Evolutionary conservation across 1,139 yeast genomes (phyloP).

Genomic region (Sugiyamaella neomexicana): DNA sequence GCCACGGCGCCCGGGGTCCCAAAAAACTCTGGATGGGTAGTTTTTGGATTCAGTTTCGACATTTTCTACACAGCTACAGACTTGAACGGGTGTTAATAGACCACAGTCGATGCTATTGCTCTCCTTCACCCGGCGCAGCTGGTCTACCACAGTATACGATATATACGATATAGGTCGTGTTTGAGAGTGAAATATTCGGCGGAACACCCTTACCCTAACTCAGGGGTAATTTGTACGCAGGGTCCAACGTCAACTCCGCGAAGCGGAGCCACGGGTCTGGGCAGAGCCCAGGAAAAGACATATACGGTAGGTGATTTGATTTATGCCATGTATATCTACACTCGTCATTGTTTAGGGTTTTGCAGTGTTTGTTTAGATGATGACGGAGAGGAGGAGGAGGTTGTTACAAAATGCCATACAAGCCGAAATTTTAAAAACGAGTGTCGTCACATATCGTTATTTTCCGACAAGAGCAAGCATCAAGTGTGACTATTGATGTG

Average conservation of each 20-base stretch:
- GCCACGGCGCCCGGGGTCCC: slow-evolving; percentile 75
- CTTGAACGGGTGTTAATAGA: not conserved
- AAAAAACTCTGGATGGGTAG: slow-evolving; percentile 69
- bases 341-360: no score
- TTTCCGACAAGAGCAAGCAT: no score
- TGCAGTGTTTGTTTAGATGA: no score
- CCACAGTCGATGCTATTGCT: not conserved
- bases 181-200: slow-evolving; percentile 1
- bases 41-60: slow-evolving; percentile 61
- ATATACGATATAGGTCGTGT: not conserved
- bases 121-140: not conserved
- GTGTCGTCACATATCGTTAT: no score
- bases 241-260: not conserved
- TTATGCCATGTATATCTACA: no score
- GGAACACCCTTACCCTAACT: not conserved
- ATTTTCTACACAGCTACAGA: not conserved
- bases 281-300: not conserved
- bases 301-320: no score
- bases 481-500: no score
- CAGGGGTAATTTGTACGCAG: slow-evolving; percentile 1
- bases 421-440: no score
- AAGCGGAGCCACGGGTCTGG: not conserved
- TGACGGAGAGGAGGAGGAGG: no score
- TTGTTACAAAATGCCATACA: no score
- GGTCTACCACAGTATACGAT: not conserved